A percentile compares a stretch with the other conserved stretches of the same genome.
Conservation (phyloP, 2,329 filamentous ascomycete genomes). For the Hymenoscyphus albidus region DNA sequence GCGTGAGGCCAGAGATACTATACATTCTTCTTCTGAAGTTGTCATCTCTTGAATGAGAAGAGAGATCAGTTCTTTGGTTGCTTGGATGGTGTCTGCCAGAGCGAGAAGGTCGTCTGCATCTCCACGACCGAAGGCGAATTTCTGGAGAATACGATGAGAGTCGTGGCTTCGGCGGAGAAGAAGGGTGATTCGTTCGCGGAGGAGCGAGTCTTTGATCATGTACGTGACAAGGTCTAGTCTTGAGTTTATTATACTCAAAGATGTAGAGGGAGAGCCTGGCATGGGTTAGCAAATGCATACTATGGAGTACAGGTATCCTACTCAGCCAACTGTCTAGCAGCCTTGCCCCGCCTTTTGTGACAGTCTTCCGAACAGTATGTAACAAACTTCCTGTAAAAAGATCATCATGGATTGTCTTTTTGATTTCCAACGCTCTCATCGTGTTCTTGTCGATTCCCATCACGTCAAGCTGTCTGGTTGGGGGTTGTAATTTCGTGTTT, state of each 20-base stretch:
- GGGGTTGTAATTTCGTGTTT: constrained; percentile 78
- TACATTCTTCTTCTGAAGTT: constrained; percentile 33
- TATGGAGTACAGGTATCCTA: constrained; percentile 34
- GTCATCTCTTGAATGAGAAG: constrained; percentile 38
- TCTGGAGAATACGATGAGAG: constrained; percentile 85
- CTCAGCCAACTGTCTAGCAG: constrained; percentile 82
- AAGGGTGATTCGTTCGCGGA: constrained; percentile 66
- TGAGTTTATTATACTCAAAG: constrained; percentile 69
- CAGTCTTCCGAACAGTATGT: constrained; percentile 83
- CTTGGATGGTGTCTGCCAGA: constrained; percentile 74
- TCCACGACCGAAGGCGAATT: constrained; percentile 88
- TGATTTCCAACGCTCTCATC: constrained; percentile 82
- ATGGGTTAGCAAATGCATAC: constrained; percentile 15
- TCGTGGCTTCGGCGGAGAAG: constrained; percentile 76
- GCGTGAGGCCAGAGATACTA: constrained; percentile 48
- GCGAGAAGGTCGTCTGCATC: constrained; percentile 86
- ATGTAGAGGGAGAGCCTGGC: constrained; percentile 78
- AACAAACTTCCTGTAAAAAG: constrained; percentile 77
- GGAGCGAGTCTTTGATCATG: constrained; percentile 61
- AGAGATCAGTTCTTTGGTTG: constrained; percentile 62
- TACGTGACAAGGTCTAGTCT: constrained; percentile 78
- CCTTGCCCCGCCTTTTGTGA: constrained; percentile 85
- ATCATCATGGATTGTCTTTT: constrained; percentile 78
- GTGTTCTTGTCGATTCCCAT: constrained; percentile 94
- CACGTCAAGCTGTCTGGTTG: constrained; percentile 70